These are phyloP conservation scores for Dichotomopilus funicola DNA, from an alignment of 2,329 filamentous ascomycete species.

Conservation along the genomic window DNA sequence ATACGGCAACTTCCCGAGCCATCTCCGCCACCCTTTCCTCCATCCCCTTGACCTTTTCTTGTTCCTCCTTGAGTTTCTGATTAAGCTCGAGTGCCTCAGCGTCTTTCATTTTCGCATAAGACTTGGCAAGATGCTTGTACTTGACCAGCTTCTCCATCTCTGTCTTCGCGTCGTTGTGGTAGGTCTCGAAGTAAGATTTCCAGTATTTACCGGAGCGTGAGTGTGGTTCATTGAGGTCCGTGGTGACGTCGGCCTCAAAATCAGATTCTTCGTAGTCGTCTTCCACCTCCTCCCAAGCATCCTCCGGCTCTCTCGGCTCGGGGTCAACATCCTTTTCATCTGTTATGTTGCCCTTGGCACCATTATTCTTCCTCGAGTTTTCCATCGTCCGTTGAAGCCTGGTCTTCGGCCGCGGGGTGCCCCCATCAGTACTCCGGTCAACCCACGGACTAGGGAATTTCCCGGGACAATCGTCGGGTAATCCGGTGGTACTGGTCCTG, in stretches of 20 bases:
- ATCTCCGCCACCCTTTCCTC: slow-evolving; percentile 57
- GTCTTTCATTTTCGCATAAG: slow-evolving; percentile 73
- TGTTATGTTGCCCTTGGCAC: slow-evolving; percentile 2
- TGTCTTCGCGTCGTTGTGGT: slow-evolving; percentile 62
- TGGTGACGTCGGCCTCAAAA: slow-evolving; percentile 55
- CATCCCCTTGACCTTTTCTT: slow-evolving; percentile 56
- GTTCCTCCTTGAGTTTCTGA: slow-evolving; percentile 61
- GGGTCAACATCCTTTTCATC: slow-evolving; percentile 15
- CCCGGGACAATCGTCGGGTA: slow-evolving; percentile 27
- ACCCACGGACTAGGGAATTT: slow-evolving; percentile 28
- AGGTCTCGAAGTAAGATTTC: slow-evolving; percentile 71
- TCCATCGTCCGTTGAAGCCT: slow-evolving; percentile 42
- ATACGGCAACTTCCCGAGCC: slow-evolving; percentile 46
- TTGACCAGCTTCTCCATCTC: slow-evolving; percentile 72
- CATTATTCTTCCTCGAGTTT: slow-evolving; percentile 32
- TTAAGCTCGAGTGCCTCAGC: slow-evolving; percentile 60
- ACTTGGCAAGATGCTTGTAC: slow-evolving; percentile 74
- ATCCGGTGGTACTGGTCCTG: slow-evolving; percentile 23
- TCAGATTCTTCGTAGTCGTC: slow-evolving; percentile 35
- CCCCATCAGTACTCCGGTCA: slow-evolving; percentile 16
- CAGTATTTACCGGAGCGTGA: slow-evolving; percentile 73
- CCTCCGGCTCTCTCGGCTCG: slow-evolving; percentile 28
- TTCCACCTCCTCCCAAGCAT: slow-evolving; percentile 49
- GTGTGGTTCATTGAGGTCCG: slow-evolving; percentile 66
- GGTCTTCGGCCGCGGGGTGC: slow-evolving; percentile 32